Evolutionary conservation across 257 asterid species (phyloP).

Genomic region (Solanum dulcamara): DNA sequence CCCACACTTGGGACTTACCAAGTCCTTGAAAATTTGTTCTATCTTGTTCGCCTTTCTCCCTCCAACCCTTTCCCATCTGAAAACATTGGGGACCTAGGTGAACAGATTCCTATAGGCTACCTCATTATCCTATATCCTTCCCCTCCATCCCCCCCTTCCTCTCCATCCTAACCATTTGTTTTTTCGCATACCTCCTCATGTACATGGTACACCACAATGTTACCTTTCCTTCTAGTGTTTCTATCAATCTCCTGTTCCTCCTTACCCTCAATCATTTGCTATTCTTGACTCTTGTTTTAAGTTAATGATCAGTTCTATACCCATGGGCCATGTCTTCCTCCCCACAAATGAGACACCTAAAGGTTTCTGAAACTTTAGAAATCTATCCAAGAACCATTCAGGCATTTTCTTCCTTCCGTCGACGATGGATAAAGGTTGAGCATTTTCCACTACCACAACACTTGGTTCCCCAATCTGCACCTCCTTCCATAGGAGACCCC

Average conservation of each 20-base stretch:
- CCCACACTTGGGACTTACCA: background rate
- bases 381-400: background rate
- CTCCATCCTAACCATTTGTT: background rate
- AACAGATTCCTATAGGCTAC: background rate
- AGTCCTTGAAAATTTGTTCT: background rate
- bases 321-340: background rate
- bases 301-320: background rate
- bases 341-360: background rate
- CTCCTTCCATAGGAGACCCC: no score
- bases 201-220: background rate
- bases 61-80: background rate
- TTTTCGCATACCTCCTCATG: background rate
- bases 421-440: background rate
- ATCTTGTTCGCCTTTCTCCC: background rate
- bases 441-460: background rate
- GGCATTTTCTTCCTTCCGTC: background rate
- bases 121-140: background rate
- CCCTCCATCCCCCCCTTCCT: background rate
- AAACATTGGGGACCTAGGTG: background rate
- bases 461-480: background rate
- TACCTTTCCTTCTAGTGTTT: background rate
- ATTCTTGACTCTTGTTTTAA: background rate
- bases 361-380: background rate
- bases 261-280: background rate
- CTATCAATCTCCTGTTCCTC: background rate